Evolutionary conservation across 208 protist species (phyloP).

Genomic region (Trypanosoma boissoni): DNA sequence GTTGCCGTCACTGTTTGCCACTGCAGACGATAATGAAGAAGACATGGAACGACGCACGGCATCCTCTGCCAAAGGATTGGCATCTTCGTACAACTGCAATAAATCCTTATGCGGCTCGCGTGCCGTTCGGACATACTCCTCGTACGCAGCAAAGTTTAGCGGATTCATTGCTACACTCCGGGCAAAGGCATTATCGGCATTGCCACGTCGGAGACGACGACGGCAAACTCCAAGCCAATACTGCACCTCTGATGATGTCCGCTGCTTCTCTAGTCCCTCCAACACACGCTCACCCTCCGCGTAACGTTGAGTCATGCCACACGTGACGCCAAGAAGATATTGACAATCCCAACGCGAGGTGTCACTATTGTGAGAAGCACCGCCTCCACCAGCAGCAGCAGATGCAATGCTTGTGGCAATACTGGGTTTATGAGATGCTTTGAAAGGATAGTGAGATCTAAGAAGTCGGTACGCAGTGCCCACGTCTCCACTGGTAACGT

Average conservation of each 20-base stretch:
- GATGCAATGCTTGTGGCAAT: slow-evolving; percentile 8
- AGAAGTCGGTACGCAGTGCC: slow-evolving; percentile 67
- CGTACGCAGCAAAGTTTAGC: slow-evolving; percentile 50
- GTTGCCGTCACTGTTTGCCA: not conserved
- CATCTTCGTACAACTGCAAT: slow-evolving; percentile 14
- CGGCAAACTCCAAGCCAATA: slow-evolving; percentile 70
- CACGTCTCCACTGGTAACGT: slow-evolving; percentile 45
- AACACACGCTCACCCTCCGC: slow-evolving; percentile 55
- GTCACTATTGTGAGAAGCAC: not conserved
- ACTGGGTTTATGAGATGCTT: not conserved
- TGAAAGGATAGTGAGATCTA: slow-evolving; percentile 57
- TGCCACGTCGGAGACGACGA: slow-evolving; percentile 20
- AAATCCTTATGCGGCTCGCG: slow-evolving; percentile 18
- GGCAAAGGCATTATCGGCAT: slow-evolving; percentile 28
- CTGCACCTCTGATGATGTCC: slow-evolving; percentile 27
- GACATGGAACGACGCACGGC: not conserved
- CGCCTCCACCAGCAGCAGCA: not conserved
- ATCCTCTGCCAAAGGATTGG: not conserved
- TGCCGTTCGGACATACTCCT: slow-evolving; percentile 34
- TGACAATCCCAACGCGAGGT: slow-evolving; percentile 66
- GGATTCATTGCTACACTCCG: slow-evolving; percentile 33
- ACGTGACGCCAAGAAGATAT: slow-evolving; percentile 78
- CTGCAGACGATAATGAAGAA: not conserved
- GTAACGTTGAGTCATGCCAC: slow-evolving; percentile 56
- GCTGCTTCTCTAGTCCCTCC: slow-evolving; percentile 34